Base-by-base conservation (phyloP, 164 flowering plant genomes). In the Nelumbo lutea region DNA sequence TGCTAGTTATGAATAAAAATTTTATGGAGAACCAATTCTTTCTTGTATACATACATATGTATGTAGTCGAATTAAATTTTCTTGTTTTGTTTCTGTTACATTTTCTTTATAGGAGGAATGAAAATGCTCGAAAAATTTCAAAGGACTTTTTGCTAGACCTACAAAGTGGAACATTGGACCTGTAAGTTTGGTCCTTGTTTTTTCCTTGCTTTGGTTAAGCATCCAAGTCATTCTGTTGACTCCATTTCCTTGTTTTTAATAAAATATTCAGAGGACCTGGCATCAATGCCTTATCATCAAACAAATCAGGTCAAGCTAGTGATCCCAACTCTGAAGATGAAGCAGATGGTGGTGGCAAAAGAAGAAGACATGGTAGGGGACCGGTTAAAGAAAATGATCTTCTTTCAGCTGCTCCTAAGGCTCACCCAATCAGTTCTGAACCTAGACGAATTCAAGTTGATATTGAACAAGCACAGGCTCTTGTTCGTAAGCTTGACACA, bases 321-420 rank as follows among this genome's bases (percentile, higher is more conserved):
- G 89, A 90, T 62, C 89, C 87, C 5, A 86, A 85, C 76, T 90
- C 99, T 68, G 99, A 90, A 57, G 93, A 90, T 74, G 97, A 92
- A 64, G 76, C 76, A 50, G 97, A 90, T 27, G 68, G 61, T 63
- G 78, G 82, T 66, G 93, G 90, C 10, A 92, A 89, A 81, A 81
- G 93, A 77, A 90, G 89, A 79, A 80, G 91, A 59, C 92, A 81
- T 74, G 90, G 86, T 27, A 80, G 88, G 66, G 87, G 80, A 10
- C 77, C 82, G 6, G 75, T 82, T 61, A 91, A 87, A 77, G 98
- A 89, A 76, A 70, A 74, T 78, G 99, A 90, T 69, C 78, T 81
- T 64, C 65, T 79, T 71, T 82, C 89, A 45, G 84, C 88, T 47
- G 96, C 97, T 74, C 95, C 96, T 2, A 93, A 93, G 81, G 99